phyloP scores from a whole-genome alignment of 768 basidiomycete genomes.

The Lanmaoa pseudosensibilis region DNA sequence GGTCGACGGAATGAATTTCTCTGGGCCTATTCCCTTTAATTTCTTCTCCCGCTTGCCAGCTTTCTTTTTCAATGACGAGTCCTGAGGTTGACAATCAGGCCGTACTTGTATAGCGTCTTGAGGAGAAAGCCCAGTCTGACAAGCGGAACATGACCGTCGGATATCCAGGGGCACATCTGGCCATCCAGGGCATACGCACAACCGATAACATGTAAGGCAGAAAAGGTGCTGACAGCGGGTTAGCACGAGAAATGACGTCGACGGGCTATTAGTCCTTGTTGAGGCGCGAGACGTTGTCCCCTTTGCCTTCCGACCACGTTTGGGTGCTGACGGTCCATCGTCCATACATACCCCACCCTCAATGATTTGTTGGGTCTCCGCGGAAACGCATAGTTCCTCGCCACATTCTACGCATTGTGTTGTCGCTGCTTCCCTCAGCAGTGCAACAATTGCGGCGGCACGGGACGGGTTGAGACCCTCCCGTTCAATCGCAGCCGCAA shows the following conservation, averaged over 20 bases:
- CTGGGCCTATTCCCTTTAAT: conserved; percentile 49
- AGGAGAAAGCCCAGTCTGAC: conserved; percentile 64
- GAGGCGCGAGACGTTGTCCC: conserved; percentile 58
- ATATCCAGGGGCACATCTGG: conserved; percentile 62
- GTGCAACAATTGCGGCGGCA: conserved; percentile 80
- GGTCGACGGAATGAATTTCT: conserved; percentile 75
- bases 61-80: conserved; percentile 57
- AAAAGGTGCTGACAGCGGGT: conserved; percentile 95
- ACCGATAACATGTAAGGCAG: conserved; percentile 83
- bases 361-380: conserved; percentile 41
- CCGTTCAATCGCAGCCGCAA: conserved; percentile 67
- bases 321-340: conserved; percentile 50
- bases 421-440: conserved; percentile 82
- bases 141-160: conserved; percentile 72
- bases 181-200: conserved; percentile 78
- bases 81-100: conserved; percentile 50
- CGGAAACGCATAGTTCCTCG: conserved; percentile 60
- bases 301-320: conserved; percentile 57
- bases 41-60: conserved; percentile 64
- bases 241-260: conserved; percentile 62
- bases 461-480: conserved; percentile 77
- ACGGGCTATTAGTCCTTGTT: conserved; percentile 75
- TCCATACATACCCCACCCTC: conserved; percentile 49
- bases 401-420: conserved; percentile 91
- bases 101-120: conserved; percentile 83